phyloP scores from a whole-genome alignment of 345 rosid species.

The Murraya koenigii region DNA sequence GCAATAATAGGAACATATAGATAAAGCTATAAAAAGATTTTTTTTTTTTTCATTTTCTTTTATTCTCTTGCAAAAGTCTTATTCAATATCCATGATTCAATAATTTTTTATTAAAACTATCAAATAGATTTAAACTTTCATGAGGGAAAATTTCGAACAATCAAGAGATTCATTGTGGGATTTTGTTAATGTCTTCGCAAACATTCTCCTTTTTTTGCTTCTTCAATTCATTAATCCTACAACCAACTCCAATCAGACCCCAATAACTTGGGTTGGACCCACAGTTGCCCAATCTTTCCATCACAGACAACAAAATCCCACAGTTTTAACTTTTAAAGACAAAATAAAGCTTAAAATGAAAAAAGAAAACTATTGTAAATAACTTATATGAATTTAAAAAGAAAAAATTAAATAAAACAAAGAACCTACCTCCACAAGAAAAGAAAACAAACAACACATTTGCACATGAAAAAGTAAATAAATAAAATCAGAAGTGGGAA shows the following conservation, averaged over 20 bases:
- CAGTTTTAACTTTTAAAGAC: background rate
- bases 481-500: background rate
- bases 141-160: background rate
- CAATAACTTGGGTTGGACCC: background rate
- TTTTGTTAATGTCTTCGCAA: background rate
- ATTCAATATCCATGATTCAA: too few species aligned
- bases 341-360: background rate
- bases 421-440: too few species aligned
- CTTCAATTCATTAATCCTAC: background rate
- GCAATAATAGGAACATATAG: background rate
- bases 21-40: too few species aligned
- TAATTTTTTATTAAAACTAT: background rate
- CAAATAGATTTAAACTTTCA: background rate
- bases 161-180: background rate
- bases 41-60: too few species aligned
- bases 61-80: too few species aligned
- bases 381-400: too few species aligned
- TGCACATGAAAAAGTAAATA: too few species aligned
- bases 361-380: background rate
- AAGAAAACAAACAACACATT: too few species aligned
- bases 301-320: conserved; percentile 4
- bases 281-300: background rate
- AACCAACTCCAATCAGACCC: background rate
- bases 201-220: background rate
- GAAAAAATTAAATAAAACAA: too few species aligned